Conservation (phyloP, 768 basidiomycete genomes). For the Pleurotus giganteus region DNA sequence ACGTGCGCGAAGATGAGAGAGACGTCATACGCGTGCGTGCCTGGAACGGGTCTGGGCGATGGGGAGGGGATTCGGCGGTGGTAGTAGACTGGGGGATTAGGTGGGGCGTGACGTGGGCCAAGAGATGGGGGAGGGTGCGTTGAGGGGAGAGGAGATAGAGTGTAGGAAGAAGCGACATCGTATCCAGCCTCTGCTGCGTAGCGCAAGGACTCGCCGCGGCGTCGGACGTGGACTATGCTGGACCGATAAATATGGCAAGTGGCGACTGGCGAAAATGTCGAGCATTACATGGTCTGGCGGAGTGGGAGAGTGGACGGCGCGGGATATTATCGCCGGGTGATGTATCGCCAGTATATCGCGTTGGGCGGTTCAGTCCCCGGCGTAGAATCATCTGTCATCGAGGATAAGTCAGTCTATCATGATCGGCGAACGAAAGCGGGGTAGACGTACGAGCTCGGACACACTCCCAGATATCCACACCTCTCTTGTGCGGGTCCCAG, state of each 20-base stretch:
- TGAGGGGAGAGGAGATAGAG: not conserved
- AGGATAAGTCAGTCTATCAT: not conserved
- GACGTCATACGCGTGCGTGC: no score
- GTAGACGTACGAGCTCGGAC: conserved; percentile 58
- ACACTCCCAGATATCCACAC: conserved; percentile 79
- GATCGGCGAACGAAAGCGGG: conserved; percentile 3
- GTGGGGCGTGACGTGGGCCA: no score
- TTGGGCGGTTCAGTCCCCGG: not conserved
- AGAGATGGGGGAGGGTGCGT: no score
- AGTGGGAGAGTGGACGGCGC: not conserved
- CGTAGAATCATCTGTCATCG: not conserved
- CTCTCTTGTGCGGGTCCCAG: conserved; percentile 64
- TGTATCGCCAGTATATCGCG: not conserved
- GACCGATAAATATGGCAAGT: not conserved
- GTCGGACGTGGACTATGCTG: not conserved
- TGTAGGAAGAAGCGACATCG: not conserved
- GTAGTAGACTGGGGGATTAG: no score
- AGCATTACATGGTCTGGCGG: not conserved
- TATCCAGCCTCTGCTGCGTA: no score
- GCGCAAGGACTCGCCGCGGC: not conserved
- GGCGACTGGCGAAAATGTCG: not conserved
- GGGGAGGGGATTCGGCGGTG: no score
- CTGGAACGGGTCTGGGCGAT: no score
- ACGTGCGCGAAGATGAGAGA: no score
- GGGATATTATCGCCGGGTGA: not conserved